These are phyloP conservation scores for Diaporthe humulicola DNA, from an alignment of 2,329 filamentous ascomycete species.

Conservation along the genomic window DNA sequence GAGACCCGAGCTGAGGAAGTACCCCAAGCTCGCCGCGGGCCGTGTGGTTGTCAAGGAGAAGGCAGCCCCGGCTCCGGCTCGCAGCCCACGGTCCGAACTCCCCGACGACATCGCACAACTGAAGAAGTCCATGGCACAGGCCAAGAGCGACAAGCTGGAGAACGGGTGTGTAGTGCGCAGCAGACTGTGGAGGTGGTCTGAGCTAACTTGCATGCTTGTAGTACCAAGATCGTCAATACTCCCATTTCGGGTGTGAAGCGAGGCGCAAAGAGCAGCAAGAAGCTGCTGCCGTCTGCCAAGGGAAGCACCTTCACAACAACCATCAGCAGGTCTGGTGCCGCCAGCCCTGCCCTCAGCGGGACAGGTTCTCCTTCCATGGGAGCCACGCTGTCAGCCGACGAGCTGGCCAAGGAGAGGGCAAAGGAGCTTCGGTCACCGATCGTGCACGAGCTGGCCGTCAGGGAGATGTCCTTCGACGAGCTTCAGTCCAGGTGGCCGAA, in stretches of 20 bases:
- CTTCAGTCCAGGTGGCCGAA: conserved; percentile 65
- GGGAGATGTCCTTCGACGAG: conserved; percentile 63
- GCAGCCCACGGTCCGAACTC: conserved; percentile 52
- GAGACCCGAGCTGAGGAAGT: conserved; percentile 49
- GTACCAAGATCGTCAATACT: conserved; percentile 54
- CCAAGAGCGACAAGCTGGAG: conserved; percentile 59
- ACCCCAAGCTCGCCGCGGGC: conserved; percentile 40
- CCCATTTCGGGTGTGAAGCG: conserved; percentile 45
- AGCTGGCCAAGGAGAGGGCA: conserved; percentile 65
- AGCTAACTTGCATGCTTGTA: conserved; percentile 50
- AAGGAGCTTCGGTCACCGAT: conserved; percentile 60
- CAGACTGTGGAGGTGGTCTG: conserved; percentile 38
- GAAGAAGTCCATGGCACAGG: conserved; percentile 58
- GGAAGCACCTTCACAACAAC: conserved; percentile 55
- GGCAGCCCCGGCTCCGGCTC: conserved; percentile 40
- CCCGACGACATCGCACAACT: conserved; percentile 62
- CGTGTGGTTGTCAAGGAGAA: conserved; percentile 40
- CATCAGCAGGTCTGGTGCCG: conserved; percentile 60
- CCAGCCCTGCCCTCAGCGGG: conserved; percentile 69
- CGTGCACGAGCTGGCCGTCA: conserved; percentile 72
- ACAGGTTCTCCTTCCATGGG: conserved; percentile 66
- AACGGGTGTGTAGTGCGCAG: conserved; percentile 55
- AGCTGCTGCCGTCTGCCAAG: conserved; percentile 52
- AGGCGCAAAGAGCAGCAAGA: conserved; percentile 45
- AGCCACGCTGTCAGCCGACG: conserved; percentile 62